Percentiles rank a stretch among this genome's conserved stretches.
phyloP scores from a whole-genome alignment of 306 rosid genomes.

The Casuarina glauca region DNA sequence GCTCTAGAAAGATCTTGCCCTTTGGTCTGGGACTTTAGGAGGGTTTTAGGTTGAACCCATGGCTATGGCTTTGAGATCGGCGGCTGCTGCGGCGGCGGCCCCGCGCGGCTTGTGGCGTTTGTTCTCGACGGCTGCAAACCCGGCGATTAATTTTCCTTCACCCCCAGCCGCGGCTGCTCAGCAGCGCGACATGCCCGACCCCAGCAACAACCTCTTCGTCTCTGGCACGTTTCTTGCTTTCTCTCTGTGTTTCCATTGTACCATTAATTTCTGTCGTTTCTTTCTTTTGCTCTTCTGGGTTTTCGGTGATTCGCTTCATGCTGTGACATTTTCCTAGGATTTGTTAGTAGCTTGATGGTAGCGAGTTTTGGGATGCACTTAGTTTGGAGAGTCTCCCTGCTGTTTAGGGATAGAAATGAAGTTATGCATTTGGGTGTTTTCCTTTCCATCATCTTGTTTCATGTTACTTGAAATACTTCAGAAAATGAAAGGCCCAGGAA shows the following conservation, averaged over 20 bases:
- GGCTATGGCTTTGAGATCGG: conserved; percentile 49
- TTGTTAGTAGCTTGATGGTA: not conserved
- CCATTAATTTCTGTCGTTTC: not conserved
- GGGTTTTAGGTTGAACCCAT: conserved; percentile 41
- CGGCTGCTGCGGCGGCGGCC: conserved; percentile 33
- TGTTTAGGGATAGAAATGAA: not conserved
- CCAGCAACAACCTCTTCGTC: conserved; percentile 61
- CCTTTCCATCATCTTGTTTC: not conserved
- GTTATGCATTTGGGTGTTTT: not conserved
- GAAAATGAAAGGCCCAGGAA: not conserved
- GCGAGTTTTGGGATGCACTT: not conserved
- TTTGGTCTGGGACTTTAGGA: not conserved
- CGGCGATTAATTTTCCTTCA: conserved; percentile 35
- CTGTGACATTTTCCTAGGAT: not conserved
- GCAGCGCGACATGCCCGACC: conserved; percentile 45
- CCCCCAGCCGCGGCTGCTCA: conserved; percentile 24
- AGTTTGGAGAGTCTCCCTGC: not conserved
- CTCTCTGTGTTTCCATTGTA: not conserved
- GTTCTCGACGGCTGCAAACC: conserved; percentile 30
- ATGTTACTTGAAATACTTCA: not conserved
- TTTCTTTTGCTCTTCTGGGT: not conserved
- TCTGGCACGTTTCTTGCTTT: conserved; percentile 35
- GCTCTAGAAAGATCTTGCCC: not conserved
- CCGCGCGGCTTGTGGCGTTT: conserved; percentile 43
- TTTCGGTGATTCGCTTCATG: not conserved